These are phyloP conservation scores for Ajuga reptans DNA, from an alignment of 305 asterid species.

Conservation along the genomic window DNA sequence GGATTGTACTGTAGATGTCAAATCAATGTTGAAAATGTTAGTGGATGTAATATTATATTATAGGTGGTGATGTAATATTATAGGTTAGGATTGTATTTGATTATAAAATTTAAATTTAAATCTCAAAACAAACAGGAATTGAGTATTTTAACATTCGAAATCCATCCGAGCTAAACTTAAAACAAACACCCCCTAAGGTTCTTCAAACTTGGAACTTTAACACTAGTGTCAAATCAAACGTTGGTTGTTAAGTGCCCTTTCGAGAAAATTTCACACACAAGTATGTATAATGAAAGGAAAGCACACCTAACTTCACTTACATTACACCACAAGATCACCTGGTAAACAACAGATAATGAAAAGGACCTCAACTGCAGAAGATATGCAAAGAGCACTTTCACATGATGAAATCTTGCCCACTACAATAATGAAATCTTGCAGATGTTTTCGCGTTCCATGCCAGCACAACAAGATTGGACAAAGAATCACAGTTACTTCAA, in stretches of 20 bases:
- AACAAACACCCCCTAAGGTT: too few relatives aligned
- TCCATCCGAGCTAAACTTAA: too few relatives aligned
- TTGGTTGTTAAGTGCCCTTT: background rate
- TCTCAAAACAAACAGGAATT: too few relatives aligned
- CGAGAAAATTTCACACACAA: background rate
- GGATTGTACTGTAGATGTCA: too few relatives aligned
- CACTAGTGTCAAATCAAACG: background rate
- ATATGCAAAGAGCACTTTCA: too few relatives aligned
- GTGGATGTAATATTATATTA: too few relatives aligned
- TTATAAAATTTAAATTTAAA: too few relatives aligned
- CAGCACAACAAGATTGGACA: background rate
- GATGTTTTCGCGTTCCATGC: background rate
- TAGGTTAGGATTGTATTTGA: too few relatives aligned
- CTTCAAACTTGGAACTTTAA: background rate
- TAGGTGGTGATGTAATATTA: too few relatives aligned
- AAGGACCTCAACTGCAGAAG: background rate
- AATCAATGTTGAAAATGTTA: too few relatives aligned
- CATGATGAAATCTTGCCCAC: background rate
- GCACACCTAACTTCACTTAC: background rate
- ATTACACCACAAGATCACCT: background rate
- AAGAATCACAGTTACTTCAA: background rate
- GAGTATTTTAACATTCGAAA: too few relatives aligned
- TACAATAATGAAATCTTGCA: background rate
- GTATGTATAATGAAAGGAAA: background rate
- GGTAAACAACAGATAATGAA: background rate